Conservation (phyloP, 148 eudicot genomes). For the Arbutus unedo region DNA sequence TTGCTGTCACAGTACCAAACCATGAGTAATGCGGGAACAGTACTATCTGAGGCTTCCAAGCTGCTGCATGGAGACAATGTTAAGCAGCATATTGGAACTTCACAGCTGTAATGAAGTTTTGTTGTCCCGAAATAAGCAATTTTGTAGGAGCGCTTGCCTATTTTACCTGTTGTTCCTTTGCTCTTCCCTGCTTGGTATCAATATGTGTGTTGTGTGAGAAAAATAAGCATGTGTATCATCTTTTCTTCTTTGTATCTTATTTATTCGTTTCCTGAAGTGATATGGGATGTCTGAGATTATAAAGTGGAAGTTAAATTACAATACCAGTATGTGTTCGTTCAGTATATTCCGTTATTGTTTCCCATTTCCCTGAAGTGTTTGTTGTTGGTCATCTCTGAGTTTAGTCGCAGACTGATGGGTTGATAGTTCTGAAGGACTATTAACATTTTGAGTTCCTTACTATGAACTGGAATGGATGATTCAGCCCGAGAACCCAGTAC, state of each 20-base stretch:
- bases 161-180: constrained; percentile 7
- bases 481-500: neutral
- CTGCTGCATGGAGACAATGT: constrained; percentile 40
- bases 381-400: neutral
- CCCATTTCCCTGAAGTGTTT: neutral
- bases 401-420: neutral
- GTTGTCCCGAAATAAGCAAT: constrained; percentile 17
- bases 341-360: neutral
- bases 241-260: neutral
- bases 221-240: neutral
- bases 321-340: constrained; percentile 5
- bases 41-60: constrained; percentile 42
- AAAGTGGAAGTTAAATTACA: constrained; percentile 1
- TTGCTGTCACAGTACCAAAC: constrained; percentile 47
- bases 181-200: neutral
- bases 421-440: neutral
- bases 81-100: constrained; percentile 27
- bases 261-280: neutral
- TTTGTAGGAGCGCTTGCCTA: constrained; percentile 27
- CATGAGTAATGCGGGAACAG: constrained; percentile 30
- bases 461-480: neutral
- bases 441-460: neutral
- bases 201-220: constrained; percentile 5
- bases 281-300: constrained; percentile 12
- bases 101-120: constrained; percentile 21